A percentile compares a stretch with the other conserved stretches of the same genome.
Evolutionary conservation across 2,329 filamentous ascomycete species (phyloP).

Genomic region (Cytospora paraplurivora): DNA sequence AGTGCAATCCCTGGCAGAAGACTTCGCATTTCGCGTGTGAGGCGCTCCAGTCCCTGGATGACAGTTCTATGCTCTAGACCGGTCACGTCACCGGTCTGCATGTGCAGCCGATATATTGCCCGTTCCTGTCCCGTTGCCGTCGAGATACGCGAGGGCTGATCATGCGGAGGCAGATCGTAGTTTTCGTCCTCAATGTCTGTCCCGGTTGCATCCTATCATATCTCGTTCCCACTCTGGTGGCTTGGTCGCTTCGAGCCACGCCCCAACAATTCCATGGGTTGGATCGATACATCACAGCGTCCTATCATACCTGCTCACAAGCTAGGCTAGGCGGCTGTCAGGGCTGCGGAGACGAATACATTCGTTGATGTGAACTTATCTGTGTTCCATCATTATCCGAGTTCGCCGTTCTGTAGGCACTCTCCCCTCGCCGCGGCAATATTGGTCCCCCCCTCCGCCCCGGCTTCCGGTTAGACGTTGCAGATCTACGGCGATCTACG

Average conservation of each 20-base stretch:
- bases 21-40: background rate
- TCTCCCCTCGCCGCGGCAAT: slow-evolving; percentile 1
- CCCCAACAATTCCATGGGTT: slow-evolving; percentile 13
- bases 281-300: slow-evolving; percentile 10
- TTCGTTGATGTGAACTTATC: slow-evolving; percentile 1
- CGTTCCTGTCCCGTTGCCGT: slow-evolving; percentile 11
- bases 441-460: background rate
- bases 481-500: slow-evolving; percentile 6
- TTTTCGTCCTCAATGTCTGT: slow-evolving; percentile 18
- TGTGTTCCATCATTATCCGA: background rate
- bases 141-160: slow-evolving; percentile 30
- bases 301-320: slow-evolving; percentile 10
- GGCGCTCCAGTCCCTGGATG: background rate
- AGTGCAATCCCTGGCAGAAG: background rate
- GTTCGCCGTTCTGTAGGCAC: slow-evolving; percentile 6
- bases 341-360: slow-evolving; percentile 4
- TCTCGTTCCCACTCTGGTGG: background rate
- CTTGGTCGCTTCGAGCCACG: slow-evolving; percentile 13
- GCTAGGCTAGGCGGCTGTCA: slow-evolving; percentile 11
- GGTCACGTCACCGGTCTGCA: slow-evolving; percentile 8
- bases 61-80: background rate
- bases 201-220: slow-evolving; percentile 9
- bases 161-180: slow-evolving; percentile 24
- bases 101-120: background rate
- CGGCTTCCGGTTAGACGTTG: slow-evolving; percentile 6